Conservation (phyloP, 1,284 basidiomycete species). For the Peniophora sp. region DNA sequence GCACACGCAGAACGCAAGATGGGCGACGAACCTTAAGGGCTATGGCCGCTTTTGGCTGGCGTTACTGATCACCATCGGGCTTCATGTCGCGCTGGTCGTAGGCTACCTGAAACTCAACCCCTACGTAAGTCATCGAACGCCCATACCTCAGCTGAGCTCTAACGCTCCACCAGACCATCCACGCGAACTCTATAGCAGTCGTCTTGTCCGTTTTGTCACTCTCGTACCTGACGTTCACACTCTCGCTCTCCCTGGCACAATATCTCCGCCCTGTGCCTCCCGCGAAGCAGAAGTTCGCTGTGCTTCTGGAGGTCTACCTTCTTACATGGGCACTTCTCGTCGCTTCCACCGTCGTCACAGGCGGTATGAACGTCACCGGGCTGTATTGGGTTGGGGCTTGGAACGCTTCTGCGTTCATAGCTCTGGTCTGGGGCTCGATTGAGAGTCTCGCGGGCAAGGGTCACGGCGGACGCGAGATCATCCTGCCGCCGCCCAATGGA, state of each 20-base stretch:
- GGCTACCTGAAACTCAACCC: constrained; percentile 51
- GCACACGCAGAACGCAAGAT: not conserved
- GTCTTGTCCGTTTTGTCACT: constrained; percentile 41
- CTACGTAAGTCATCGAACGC: constrained; percentile 39
- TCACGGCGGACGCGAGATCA: constrained; percentile 11
- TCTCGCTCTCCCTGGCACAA: constrained; percentile 29
- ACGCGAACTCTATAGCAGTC: constrained; percentile 48
- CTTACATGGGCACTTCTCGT: constrained; percentile 29
- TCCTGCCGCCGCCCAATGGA: constrained; percentile 1
- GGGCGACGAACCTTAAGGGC: constrained; percentile 15
- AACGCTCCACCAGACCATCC: constrained; percentile 37
- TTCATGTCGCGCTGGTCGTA: constrained; percentile 40
- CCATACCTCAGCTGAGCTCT: not conserved
- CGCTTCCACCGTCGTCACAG: constrained; percentile 19
- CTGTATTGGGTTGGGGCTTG: constrained; percentile 36
- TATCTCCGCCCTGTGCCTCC: constrained; percentile 19
- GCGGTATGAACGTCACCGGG: constrained; percentile 18
- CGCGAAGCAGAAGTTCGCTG: constrained; percentile 20
- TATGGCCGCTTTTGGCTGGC: constrained; percentile 53
- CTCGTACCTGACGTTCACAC: constrained; percentile 38
- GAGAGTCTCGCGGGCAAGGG: constrained; percentile 25
- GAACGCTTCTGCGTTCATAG: constrained; percentile 43
- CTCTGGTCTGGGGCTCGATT: constrained; percentile 33
- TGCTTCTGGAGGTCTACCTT: constrained; percentile 20
- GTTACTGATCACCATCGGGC: constrained; percentile 32